Conservation (phyloP, 108 stramenopile genomes). For the Cyclotella baltica region DNA sequence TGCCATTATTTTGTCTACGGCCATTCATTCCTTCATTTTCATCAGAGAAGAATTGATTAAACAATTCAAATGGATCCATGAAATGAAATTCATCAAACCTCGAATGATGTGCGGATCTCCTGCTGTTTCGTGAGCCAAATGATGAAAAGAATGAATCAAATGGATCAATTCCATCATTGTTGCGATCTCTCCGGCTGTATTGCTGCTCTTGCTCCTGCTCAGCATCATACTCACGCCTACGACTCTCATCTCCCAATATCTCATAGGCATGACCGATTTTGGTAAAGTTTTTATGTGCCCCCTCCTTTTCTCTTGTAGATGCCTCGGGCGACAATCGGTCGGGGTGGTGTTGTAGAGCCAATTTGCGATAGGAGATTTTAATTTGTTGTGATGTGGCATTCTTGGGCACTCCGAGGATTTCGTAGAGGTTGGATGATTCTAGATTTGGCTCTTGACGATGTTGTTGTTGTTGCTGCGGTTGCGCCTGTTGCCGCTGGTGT, state of each 20-base stretch:
- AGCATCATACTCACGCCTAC: slow-evolving; percentile 37
- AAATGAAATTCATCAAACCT: slow-evolving; percentile 34
- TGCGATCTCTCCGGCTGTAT: no score
- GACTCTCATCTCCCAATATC: slow-evolving; percentile 36
- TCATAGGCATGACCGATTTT: slow-evolving; percentile 51
- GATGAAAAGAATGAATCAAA: slow-evolving; percentile 50
- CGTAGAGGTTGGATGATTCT: slow-evolving; percentile 72
- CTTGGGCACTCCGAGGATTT: slow-evolving; percentile 77
- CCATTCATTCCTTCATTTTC: slow-evolving; percentile 19
- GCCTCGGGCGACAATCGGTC: slow-evolving; percentile 67
- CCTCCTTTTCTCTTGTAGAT: slow-evolving; percentile 29
- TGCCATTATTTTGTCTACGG: background rate
- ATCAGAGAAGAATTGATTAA: slow-evolving; percentile 54
- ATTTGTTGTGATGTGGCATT: slow-evolving; percentile 82
- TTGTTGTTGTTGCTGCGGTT: no score
- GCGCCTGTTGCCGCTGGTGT: no score
- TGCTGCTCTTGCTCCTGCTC: slow-evolving; percentile 22
- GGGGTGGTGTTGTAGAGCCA: slow-evolving; percentile 80
- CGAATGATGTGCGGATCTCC: background rate
- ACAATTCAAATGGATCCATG: slow-evolving; percentile 59
- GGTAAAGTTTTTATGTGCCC: slow-evolving; percentile 39
- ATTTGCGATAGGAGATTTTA: slow-evolving; percentile 83
- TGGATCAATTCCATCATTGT: background rate
- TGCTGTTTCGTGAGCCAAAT: slow-evolving; percentile 18
- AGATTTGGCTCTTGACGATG: slow-evolving; percentile 16